Evolutionary conservation across 2,329 filamentous ascomycete genomes (phyloP), one percentile per base, ranked within the genome.

Genomic region (Ceratocystis cacaofunesta): DNA sequence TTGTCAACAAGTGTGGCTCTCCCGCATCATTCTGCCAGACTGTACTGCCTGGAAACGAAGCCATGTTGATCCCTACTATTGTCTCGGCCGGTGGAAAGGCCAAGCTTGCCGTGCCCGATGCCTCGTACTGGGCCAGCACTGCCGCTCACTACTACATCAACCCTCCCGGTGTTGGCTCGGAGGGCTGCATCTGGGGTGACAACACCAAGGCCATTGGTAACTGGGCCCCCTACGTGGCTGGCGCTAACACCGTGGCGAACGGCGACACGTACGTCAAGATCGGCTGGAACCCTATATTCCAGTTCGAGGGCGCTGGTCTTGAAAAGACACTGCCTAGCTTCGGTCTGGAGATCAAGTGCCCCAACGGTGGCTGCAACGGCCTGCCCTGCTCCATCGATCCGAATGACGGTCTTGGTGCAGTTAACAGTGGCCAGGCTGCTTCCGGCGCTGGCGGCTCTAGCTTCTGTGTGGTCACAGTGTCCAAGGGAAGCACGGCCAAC

Each of bases 71-170:
- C 70, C 87, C 88, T 17, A 92, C 87, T n/a, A 74, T 85, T 68
- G 85, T 91, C 60, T 71, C 78, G 25, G 76, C 78, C 68, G 74
- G 73, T 8, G 77, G 78, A n/a, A 80, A 79, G 36, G 52, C 67
- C 46, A 65, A 64, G 15, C 77, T 92, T 65, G 87, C 89, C 62
- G 87, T 92, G 44, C 89, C 89, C 7, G 85, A 79, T 66, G 75
- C 79, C 19, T 79, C 76, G 65, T 92, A 92, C 75, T 92, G 88
- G 88, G 83, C 79, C 70, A 75, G 76, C 57, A 91, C 88, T 12
- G 82, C 88, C 67, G 86, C 89, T 67, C 89, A 92, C 83, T 91
- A 82, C 75, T 92, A 92, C 72, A 83, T 92, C 76, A 92, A 92
- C 75, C 81, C 86, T 36, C 89, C 88, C 43, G 88, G 89, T 68